phyloP scores from a whole-genome alignment of 768 basidiomycete species.

The Lactarius trivialis region DNA sequence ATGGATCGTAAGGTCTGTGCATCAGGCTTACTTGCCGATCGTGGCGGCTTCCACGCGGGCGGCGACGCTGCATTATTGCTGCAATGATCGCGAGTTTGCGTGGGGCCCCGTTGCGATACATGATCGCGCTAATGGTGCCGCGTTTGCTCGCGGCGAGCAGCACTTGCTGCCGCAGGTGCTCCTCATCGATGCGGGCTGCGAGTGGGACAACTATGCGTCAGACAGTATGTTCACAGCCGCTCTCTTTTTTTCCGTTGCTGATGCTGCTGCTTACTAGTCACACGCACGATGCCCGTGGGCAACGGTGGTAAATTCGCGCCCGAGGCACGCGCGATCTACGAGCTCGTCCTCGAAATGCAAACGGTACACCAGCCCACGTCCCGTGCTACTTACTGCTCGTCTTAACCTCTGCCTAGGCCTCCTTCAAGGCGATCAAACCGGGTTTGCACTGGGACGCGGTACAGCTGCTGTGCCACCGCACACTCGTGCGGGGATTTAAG shows the following conservation, averaged over 20 bases:
- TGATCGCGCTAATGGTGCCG: constrained; percentile 48
- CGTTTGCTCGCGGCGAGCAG: constrained; percentile 38
- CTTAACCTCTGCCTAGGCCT: constrained; percentile 38
- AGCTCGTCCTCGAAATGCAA: constrained; percentile 88
- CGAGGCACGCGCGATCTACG: constrained; percentile 77
- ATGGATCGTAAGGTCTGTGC: constrained; percentile 50
- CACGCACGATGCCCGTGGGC: constrained; percentile 87
- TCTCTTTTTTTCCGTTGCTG: constrained; percentile 26
- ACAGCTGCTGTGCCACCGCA: constrained; percentile 76
- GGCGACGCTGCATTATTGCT: constrained; percentile 91
- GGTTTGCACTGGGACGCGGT: constrained; percentile 88
- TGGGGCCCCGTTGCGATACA: constrained; percentile 66
- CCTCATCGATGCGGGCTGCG: constrained; percentile 92
- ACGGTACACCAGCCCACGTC: constrained; percentile 39
- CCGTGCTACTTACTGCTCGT: background rate
- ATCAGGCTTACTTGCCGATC: constrained; percentile 90
- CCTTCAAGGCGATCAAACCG: constrained; percentile 63
- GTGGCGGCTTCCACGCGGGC: constrained; percentile 86
- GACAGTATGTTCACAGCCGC: constrained; percentile 41
- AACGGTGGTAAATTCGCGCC: constrained; percentile 86
- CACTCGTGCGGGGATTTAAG: constrained; percentile 78
- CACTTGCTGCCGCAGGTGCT: constrained; percentile 62
- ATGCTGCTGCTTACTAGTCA: constrained; percentile 33
- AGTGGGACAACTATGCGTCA: constrained; percentile 65
- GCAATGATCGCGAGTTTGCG: constrained; percentile 81